phyloP scores from a whole-genome alignment of 257 asterid species.

The Jasminum sambac region DNA sequence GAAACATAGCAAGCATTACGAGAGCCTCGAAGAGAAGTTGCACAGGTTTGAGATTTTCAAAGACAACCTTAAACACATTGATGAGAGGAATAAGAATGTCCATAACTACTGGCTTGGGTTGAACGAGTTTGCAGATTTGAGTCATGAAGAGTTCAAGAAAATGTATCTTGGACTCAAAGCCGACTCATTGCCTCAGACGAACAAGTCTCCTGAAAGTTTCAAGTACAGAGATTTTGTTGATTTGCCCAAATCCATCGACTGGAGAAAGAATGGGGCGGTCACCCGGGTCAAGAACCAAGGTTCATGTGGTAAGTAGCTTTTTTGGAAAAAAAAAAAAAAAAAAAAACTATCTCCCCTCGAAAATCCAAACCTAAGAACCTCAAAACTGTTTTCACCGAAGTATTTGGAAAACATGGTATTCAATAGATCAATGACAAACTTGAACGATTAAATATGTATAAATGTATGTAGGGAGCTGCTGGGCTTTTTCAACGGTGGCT shows the following conservation, averaged over 20 bases:
- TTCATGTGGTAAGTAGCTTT: constrained; percentile 42
- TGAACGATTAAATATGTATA: background rate
- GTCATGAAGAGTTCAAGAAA: constrained; percentile 63
- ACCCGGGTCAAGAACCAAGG: constrained; percentile 69
- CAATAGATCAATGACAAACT: background rate
- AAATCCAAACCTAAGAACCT: background rate
- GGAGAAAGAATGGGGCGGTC: constrained; percentile 74
- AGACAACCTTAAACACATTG: constrained; percentile 61
- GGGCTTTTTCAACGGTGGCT: constrained; percentile 61
- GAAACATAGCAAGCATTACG: constrained; percentile 50
- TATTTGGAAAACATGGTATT: background rate
- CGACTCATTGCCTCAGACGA: constrained; percentile 26
- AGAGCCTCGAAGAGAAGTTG: constrained; percentile 56
- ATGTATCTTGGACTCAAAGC: constrained; percentile 54
- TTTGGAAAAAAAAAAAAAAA: too few species aligned
- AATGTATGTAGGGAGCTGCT: constrained; percentile 42
- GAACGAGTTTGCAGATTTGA: constrained; percentile 65
- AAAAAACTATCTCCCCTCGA: too few species aligned
- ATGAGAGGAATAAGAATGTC: constrained; percentile 55
- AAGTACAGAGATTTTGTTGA: constrained; percentile 43
- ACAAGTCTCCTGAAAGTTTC: constrained; percentile 30
- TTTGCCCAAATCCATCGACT: constrained; percentile 59
- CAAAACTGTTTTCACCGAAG: background rate
- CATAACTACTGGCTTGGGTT: constrained; percentile 65
- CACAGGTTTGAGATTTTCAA: constrained; percentile 68